These are phyloP conservation scores for Penicillium paradoxum DNA, from an alignment of 495 filamentous ascomycete species.

Conservation along the genomic window DNA sequence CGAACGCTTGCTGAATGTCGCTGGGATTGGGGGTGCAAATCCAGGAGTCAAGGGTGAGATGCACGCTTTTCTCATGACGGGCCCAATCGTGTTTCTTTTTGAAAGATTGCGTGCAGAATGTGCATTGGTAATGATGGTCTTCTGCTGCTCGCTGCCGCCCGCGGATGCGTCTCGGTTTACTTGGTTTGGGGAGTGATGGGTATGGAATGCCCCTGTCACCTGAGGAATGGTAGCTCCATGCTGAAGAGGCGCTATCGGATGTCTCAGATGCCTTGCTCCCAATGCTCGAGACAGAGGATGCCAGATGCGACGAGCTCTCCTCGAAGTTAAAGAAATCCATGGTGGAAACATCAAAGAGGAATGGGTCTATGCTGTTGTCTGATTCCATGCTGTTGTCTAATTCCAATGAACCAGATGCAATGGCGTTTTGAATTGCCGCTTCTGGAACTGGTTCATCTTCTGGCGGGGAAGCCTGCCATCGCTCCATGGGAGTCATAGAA, in stretches of 20 bases:
- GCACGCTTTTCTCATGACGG: slow-evolving; percentile 76
- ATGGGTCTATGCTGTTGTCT: slow-evolving; percentile 49
- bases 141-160: slow-evolving; percentile 49
- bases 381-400: too few relatives aligned
- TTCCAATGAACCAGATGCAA: slow-evolving; percentile 54
- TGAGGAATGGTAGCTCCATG: slow-evolving; percentile 44
- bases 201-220: slow-evolving; percentile 29
- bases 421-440: slow-evolving; percentile 33
- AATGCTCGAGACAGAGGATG: slow-evolving; percentile 29
- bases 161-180: slow-evolving; percentile 15
- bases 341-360: slow-evolving; percentile 23
- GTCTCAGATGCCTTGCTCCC: slow-evolving; percentile 29
- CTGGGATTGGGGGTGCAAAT: slow-evolving; percentile 49
- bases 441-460: slow-evolving; percentile 54
- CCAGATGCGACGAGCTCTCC: slow-evolving; percentile 22
- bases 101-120: slow-evolving; percentile 78
- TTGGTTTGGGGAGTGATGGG: slow-evolving; percentile 12
- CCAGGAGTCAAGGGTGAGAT: slow-evolving; percentile 74
- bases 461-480: slow-evolving; percentile 76
- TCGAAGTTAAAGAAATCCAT: slow-evolving; percentile 25
- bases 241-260: slow-evolving; percentile 32
- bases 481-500: slow-evolving; percentile 65
- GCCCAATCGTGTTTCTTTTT: slow-evolving; percentile 83
- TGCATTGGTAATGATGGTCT: slow-evolving; percentile 61
- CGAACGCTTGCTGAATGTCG: slow-evolving; percentile 10